These are phyloP conservation scores for Symbiodinium pilosum DNA, from an alignment of 73 alveolate species.

Conservation along the genomic window DNA sequence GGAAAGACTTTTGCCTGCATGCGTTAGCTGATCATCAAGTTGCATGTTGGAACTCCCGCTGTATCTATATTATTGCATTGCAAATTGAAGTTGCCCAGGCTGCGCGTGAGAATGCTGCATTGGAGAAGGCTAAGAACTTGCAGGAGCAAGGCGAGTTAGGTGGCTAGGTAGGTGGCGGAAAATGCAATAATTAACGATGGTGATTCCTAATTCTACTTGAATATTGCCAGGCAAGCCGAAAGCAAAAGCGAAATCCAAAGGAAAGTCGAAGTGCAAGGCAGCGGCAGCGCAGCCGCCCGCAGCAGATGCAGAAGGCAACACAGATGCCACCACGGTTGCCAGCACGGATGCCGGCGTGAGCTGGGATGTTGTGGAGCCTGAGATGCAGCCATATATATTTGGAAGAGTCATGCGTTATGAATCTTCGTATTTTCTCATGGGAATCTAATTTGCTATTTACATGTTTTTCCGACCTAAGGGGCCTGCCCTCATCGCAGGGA, in stretches of 20 bases:
- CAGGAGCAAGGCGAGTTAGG: background rate
- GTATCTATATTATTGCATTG: too few species aligned
- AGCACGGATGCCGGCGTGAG: too few species aligned
- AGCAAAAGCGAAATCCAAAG: background rate
- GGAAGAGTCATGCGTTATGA: too few species aligned
- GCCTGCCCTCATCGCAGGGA: background rate
- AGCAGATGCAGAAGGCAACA: background rate
- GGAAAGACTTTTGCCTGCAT: background rate
- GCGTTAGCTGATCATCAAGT: background rate
- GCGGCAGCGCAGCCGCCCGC: background rate
- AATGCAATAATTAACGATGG: too few species aligned
- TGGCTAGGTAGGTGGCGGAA: too few species aligned
- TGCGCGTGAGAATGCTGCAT: background rate
- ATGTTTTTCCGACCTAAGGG: too few species aligned
- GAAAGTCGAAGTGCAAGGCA: background rate
- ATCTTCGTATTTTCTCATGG: too few species aligned
- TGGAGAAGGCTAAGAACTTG: background rate
- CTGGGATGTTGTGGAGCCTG: too few species aligned
- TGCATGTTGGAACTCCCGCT: background rate
- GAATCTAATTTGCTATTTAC: too few species aligned
- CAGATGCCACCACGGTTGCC: too few species aligned
- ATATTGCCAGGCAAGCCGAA: background rate
- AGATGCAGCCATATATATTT: too few species aligned
- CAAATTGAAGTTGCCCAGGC: background rate
- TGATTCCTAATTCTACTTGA: too few species aligned